Evolutionary conservation across 2,329 filamentous ascomycete genomes (phyloP), one percentile per base, ranked within the genome.

Genomic region (Geosmithia flava): DNA sequence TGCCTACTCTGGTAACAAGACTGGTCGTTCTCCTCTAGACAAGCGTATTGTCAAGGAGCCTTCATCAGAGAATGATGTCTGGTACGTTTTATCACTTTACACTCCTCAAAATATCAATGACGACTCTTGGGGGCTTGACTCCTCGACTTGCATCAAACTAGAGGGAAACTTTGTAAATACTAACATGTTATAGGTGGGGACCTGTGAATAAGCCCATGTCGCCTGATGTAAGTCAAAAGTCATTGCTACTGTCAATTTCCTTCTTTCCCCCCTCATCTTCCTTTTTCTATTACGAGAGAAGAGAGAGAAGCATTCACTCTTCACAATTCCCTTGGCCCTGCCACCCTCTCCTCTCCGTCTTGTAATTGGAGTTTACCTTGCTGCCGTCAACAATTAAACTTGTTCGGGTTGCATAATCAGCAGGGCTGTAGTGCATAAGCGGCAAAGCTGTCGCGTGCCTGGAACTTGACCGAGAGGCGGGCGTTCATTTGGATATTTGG

Each of bases 151-250:
- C n/a, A n/a, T n/a, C n/a, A n/a, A n/a, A 27, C 23, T 27, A 37
- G 33, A 30, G 33, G 15, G 15, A 37, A 16, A 37, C 11, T 37
- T 37, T 37, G 33, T 37, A 11, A 3, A 16, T 37, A 53, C 59
- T 68, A 58, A 66, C 59, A 53, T 30, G 50, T 49, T 42, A 46
- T 51, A 75, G 72, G 71, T 97, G 93, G 93, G 93, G 93, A 62
- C 91, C 93, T 49, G 93, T 98, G 58, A 98, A 98, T 79, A 97
- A 97, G 81, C 87, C 91, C 64, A 98, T 98, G 93, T 83, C 81
- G 57, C 80, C 89, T 59, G 90, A 97, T 68, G 93, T 97, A 84
- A 81, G 56, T 19, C 3, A 6, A 97, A 84, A 81, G 56, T 19
- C 3, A 6, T 42, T 42, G 46, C 13, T 33, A 43, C 8, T 40